Base-by-base conservation (phyloP, 1,284 basidiomycete species). In the Cystobasidiaceae sp. region DNA sequence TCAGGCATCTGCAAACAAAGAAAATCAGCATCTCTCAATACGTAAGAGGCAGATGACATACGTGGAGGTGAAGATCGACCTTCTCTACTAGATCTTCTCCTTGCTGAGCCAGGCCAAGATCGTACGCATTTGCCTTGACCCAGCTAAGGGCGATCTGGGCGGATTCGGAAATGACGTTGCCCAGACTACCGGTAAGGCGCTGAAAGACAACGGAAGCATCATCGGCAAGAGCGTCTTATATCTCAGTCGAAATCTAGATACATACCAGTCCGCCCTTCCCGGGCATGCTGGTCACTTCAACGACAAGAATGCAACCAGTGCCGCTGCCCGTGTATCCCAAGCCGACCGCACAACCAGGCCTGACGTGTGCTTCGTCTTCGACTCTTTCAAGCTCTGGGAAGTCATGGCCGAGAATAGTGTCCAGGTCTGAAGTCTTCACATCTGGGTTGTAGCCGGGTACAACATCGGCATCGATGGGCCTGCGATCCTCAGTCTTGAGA, bases 311-410 rank as follows among this genome's bases (percentile, higher is more conserved):
- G 0, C 88, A 88, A 25, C 91, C 90, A 71, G 89, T 89, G 1
- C 90, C 90, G 77, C 86, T 85, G 2, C 90, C 90, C 71, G 85
- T 89, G 48, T 93, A 92, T 15, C 92, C 90, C 21, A 93, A 80
- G 0, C 91, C 90, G 70, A 89, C 92, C 4, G 90, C 86, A 19
- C 92, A 37, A 30, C 63, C 63, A 8, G 61, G 61, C 56, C 52
- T 32, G 11, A 25, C 46, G n/a, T 62, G 72, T 43, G 49, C 83
- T 70, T 88, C 86, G n/a, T 83, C 78, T 48, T 89, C 88, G 50
- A 83, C 79, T 74, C 90, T 87, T 69, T 91, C 89, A 19, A 83
- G 84, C 67, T 93, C 89, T 81, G 85, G 91, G 56, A 87, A 82
- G 6, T 88, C 83, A 23, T 89, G 81, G 8, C 93, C 93, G 1